phyloP scores from a whole-genome alignment of 2,329 filamentous ascomycete species.

The Penicillium paneum region DNA sequence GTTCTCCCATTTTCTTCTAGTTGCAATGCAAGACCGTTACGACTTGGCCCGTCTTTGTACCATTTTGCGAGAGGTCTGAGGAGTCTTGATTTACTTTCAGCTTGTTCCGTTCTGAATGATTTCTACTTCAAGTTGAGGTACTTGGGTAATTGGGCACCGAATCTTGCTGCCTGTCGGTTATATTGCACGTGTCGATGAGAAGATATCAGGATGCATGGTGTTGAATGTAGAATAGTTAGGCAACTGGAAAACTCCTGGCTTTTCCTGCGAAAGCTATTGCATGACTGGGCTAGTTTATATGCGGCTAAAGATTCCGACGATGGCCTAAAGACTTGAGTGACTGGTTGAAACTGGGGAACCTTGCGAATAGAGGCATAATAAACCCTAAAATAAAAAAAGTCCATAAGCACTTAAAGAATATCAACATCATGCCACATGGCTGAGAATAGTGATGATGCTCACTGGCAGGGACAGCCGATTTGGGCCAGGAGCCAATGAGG shows the following conservation, averaged over 20 bases:
- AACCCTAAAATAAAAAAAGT: neutral
- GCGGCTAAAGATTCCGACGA: constrained; percentile 6
- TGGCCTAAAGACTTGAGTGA: neutral
- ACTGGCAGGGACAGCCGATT: constrained; percentile 19
- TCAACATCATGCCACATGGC: constrained; percentile 7
- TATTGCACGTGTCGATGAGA: neutral
- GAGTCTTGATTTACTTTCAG: constrained; percentile 13
- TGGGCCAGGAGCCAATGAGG: constrained; percentile 33
- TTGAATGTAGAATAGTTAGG: constrained; percentile 2
- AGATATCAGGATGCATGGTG: neutral
- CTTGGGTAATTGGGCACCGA: neutral
- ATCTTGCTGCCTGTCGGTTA: neutral
- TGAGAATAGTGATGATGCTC: constrained; percentile 22
- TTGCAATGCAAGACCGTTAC: constrained; percentile 40
- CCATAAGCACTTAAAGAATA: neutral
- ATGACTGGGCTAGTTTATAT: neutral
- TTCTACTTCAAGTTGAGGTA: neutral
- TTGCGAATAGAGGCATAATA: neutral
- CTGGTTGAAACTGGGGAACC: neutral
- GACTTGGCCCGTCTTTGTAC: constrained; percentile 29
- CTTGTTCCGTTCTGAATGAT: constrained; percentile 7
- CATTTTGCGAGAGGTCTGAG: constrained; percentile 10
- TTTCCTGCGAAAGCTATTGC: neutral
- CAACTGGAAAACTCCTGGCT: neutral
- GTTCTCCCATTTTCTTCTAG: constrained; percentile 27